Evolutionary conservation across 345 rosid species (phyloP).

Genomic region (Physaria fendleri): DNA sequence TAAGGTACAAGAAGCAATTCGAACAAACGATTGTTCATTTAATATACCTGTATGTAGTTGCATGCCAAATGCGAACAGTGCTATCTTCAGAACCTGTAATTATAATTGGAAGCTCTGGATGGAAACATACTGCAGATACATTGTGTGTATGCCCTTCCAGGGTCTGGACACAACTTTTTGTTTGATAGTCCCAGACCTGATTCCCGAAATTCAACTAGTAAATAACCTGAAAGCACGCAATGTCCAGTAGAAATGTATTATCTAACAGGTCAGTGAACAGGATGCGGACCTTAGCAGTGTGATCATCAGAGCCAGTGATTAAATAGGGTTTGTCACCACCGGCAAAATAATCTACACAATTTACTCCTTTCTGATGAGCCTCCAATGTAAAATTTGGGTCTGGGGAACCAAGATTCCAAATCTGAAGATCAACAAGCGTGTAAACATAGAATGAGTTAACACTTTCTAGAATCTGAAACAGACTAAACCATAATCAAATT

Average conservation of each 20-base stretch:
- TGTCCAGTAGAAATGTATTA: not conserved
- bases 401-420: constrained; percentile 96
- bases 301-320: constrained; percentile 93
- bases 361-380: constrained; percentile 92
- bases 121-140: constrained; percentile 78
- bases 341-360: constrained; percentile 87
- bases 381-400: constrained; percentile 92
- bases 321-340: constrained; percentile 92
- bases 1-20: not conserved
- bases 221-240: constrained; percentile 15
- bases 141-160: constrained; percentile 82
- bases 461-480: not conserved
- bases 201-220: constrained; percentile 14
- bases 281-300: constrained; percentile 75
- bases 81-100: constrained; percentile 87
- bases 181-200: constrained; percentile 89
- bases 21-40: not conserved
- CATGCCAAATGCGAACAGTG: constrained; percentile 74
- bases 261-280: not conserved
- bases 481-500: constrained; percentile 3
- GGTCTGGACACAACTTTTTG: constrained; percentile 78
- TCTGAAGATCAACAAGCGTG: constrained; percentile 38
- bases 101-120: constrained; percentile 77
- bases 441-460: constrained; percentile 1
- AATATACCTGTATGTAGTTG: constrained; percentile 64